Conservation (phyloP, 2,329 filamentous ascomycete species). For the Fusarium mangiferae region DNA sequence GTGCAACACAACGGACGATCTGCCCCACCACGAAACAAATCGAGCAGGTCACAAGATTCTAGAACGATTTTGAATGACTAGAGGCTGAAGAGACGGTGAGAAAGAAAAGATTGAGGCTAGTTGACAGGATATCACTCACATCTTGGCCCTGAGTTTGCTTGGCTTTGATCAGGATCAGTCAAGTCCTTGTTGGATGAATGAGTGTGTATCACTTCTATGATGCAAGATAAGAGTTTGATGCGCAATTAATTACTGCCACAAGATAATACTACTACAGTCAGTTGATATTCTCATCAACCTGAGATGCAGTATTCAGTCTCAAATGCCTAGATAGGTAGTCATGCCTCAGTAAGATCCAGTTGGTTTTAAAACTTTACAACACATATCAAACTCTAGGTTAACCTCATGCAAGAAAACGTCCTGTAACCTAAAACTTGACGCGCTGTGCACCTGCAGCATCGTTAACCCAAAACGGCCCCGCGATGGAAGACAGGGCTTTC, state of each 20-base stretch:
- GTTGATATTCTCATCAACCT: not conserved
- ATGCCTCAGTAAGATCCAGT: not conserved
- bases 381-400: conserved; percentile 6
- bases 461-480: conserved; percentile 14
- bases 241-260: not conserved
- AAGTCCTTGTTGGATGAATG: not conserved
- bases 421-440: not conserved
- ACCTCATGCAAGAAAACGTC: conserved; percentile 1
- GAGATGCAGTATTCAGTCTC: not conserved
- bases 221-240: not conserved
- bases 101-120: not conserved
- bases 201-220: not conserved
- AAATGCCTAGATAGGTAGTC: not conserved
- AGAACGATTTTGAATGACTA: not conserved
- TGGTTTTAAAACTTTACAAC: not conserved
- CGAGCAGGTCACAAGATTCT: conserved; percentile 38
- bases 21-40: conserved; percentile 37
- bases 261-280: not conserved
- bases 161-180: not conserved
- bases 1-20: conserved; percentile 31
- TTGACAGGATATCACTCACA: not conserved
- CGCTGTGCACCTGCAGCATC: conserved; percentile 16
- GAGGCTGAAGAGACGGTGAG: conserved; percentile 30
- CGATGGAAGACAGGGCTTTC: conserved; percentile 10
- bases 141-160: not conserved